Conservation (phyloP, 2,329 filamentous ascomycete genomes). For the Diatrype stigma region DNA sequence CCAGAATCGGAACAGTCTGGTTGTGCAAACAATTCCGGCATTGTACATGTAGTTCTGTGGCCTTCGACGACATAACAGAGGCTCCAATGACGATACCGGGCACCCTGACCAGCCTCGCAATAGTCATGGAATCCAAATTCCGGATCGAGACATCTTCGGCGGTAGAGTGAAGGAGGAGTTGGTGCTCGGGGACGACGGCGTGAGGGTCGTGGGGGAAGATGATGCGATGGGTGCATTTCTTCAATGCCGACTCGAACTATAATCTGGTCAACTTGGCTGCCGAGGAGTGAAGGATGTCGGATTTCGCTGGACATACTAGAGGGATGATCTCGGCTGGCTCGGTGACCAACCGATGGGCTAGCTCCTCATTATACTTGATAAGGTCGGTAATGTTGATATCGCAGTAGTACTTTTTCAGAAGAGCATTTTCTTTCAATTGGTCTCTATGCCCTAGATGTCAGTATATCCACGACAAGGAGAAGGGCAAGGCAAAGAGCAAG, state of each 20-base stretch:
- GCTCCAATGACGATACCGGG: slow-evolving; percentile 97
- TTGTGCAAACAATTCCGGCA: slow-evolving; percentile 80
- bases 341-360: slow-evolving; percentile 83
- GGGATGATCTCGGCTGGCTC: slow-evolving; percentile 92
- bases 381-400: slow-evolving; percentile 94
- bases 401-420: slow-evolving; percentile 92
- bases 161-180: slow-evolving; percentile 89
- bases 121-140: slow-evolving; percentile 86
- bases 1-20: slow-evolving; percentile 66
- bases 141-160: slow-evolving; percentile 90
- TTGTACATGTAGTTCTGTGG: slow-evolving; percentile 78
- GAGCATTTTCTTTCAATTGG: slow-evolving; percentile 89
- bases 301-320: slow-evolving; percentile 54
- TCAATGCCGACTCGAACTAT: slow-evolving; percentile 86
- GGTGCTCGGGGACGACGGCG: slow-evolving; percentile 77
- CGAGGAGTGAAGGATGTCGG: background rate
- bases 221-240: slow-evolving; percentile 88
- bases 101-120: slow-evolving; percentile 91
- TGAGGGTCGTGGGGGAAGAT: slow-evolving; percentile 73
- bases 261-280: slow-evolving; percentile 5
- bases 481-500: background rate
- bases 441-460: slow-evolving; percentile 57
- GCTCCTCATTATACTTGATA: slow-evolving; percentile 92
- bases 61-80: slow-evolving; percentile 94
- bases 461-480: background rate